These are phyloP conservation scores for Podaxis mareebaensis DNA, from an alignment of 768 basidiomycete genomes.

Conservation along the genomic window DNA sequence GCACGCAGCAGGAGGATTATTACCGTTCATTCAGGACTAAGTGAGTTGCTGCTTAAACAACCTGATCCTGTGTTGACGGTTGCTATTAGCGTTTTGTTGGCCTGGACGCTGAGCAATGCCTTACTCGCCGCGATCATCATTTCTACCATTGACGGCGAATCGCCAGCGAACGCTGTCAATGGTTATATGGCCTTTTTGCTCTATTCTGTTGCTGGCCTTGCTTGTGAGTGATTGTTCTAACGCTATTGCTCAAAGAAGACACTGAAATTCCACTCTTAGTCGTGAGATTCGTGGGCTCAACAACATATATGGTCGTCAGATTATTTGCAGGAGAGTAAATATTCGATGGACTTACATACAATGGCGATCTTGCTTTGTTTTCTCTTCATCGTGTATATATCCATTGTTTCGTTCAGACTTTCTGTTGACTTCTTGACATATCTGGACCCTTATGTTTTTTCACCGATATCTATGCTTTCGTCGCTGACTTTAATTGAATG, in stretches of 20 bases:
- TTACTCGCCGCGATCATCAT: slow-evolving; percentile 75
- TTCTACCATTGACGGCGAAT: slow-evolving; percentile 43
- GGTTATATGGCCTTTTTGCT: slow-evolving; percentile 91
- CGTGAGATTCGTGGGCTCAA: slow-evolving; percentile 81
- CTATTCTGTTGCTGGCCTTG: slow-evolving; percentile 85
- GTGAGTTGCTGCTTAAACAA: slow-evolving; percentile 38
- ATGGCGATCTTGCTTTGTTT: background rate
- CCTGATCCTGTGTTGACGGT: slow-evolving; percentile 14
- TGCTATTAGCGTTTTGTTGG: slow-evolving; percentile 60
- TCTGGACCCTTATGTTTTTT: background rate
- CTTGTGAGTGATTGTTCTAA: slow-evolving; percentile 53
- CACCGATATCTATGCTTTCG: background rate
- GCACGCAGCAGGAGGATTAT: slow-evolving; percentile 80
- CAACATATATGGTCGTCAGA: slow-evolving; percentile 80
- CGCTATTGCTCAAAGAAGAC: background rate
- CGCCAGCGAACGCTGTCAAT: slow-evolving; percentile 59
- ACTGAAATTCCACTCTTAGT: slow-evolving; percentile 44
- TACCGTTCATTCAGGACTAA: slow-evolving; percentile 91
- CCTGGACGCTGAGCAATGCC: slow-evolving; percentile 89
- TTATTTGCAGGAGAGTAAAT: slow-evolving; percentile 85
- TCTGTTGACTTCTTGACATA: background rate
- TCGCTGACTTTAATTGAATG: background rate
- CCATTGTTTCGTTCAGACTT: background rate
- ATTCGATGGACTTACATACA: background rate
- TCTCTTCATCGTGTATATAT: background rate